A percentile compares a stretch with the other conserved stretches of the same genome.
phyloP scores from a whole-genome alignment of 768 basidiomycete species.

The Lentinula boryana region DNA sequence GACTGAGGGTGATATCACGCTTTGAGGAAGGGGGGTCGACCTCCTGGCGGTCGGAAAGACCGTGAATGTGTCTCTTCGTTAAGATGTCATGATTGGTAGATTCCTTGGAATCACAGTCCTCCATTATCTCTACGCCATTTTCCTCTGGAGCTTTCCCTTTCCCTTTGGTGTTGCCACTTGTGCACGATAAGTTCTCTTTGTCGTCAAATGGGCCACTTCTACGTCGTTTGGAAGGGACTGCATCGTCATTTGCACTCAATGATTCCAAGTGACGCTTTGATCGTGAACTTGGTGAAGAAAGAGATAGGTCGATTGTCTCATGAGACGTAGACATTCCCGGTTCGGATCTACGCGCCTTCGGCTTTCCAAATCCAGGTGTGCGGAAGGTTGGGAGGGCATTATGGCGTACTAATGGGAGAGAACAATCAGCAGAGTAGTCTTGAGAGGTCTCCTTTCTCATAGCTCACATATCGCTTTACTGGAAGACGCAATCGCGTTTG shows the following conservation, averaged over 20 bases:
- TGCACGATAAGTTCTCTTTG: slow-evolving; percentile 19
- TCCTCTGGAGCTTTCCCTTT: slow-evolving; percentile 10
- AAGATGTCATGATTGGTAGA: neutral
- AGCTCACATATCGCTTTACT: neutral
- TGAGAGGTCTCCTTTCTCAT: neutral
- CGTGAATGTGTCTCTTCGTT: neutral
- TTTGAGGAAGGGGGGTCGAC: slow-evolving; percentile 2
- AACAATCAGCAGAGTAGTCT: neutral
- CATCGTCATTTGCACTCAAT: neutral
- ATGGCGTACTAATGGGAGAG: slow-evolving; percentile 18
- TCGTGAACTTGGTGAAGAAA: neutral
- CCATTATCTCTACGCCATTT: neutral
- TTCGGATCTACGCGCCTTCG: slow-evolving; percentile 8
- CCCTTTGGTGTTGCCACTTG: slow-evolving; percentile 4
- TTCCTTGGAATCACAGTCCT: neutral
- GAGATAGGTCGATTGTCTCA: slow-evolving; percentile 12
- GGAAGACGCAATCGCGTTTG: slow-evolving; percentile 6
- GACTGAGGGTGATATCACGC: neutral
- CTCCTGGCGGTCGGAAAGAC: slow-evolving; percentile 7
- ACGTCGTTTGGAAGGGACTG: slow-evolving; percentile 23
- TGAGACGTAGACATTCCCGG: neutral
- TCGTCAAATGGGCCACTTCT: slow-evolving; percentile 14
- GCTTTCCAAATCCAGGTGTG: slow-evolving; percentile 37
- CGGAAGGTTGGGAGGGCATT: slow-evolving; percentile 34
- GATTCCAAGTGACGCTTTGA: slow-evolving; percentile 1